A percentile compares a stretch with the other conserved stretches of the same genome.
phyloP scores from a whole-genome alignment of 805 yeast genomes.

The Ascoidea rubescens region DNA sequence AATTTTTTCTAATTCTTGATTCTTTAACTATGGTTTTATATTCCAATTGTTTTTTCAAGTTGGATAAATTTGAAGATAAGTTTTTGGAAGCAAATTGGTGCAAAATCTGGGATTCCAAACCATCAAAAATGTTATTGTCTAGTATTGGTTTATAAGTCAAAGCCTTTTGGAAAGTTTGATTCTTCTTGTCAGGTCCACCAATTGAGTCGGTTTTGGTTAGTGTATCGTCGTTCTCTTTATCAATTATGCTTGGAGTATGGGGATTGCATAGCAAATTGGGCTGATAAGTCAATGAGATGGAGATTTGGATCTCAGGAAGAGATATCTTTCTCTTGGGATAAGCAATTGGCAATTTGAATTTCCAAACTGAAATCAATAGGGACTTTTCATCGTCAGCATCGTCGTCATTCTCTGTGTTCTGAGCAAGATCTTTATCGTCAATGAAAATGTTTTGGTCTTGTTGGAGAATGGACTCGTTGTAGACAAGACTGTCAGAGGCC shows the following conservation, averaged over 20 bases:
- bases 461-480: constrained; percentile 5
- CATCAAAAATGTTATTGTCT: constrained; percentile 7
- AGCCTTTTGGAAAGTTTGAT: constrained; percentile 6
- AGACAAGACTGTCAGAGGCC: neutral
- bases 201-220: neutral
- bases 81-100: constrained; percentile 1
- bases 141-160: constrained; percentile 5
- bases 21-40: neutral
- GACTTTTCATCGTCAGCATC: neutral
- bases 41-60: neutral
- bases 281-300: constrained; percentile 6
- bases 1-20: neutral
- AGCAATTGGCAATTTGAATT: constrained; percentile 8
- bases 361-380: constrained; percentile 9
- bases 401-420: neutral
- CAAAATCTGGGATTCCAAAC: constrained; percentile 6
- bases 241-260: constrained; percentile 3
- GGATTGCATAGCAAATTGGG: constrained; percentile 3
- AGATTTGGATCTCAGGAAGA: constrained; percentile 10
- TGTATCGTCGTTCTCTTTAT: constrained; percentile 1
- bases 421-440: neutral
- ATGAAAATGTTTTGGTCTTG: constrained; percentile 5
- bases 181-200: constrained; percentile 4
- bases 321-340: constrained; percentile 10
- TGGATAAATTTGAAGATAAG: neutral